Percentiles rank a stretch among this genome's conserved stretches.
phyloP scores from a whole-genome alignment of 2,329 filamentous ascomycete genomes.

The Epichloe festucae region DNA sequence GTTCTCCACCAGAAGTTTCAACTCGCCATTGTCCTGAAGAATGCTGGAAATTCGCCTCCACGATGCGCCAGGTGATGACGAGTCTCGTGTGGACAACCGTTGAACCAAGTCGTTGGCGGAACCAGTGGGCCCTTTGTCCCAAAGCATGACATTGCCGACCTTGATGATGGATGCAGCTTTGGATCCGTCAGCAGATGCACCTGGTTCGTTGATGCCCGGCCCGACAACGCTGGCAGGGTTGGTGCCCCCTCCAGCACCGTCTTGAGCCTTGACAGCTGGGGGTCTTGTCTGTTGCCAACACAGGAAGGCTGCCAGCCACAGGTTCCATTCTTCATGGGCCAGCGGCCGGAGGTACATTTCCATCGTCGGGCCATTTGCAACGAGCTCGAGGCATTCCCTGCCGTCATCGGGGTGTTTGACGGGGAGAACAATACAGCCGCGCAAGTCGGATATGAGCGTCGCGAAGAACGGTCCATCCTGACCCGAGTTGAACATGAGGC shows the following conservation, averaged over 20 bases:
- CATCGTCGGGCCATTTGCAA: conserved; percentile 38
- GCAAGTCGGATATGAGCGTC: conserved; percentile 57
- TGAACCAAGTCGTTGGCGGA: conserved; percentile 44
- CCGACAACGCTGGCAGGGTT: conserved; percentile 22
- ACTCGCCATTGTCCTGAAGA: conserved; percentile 84
- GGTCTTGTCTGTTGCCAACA: conserved; percentile 70
- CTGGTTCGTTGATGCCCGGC: conserved; percentile 31
- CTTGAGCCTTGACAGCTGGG: conserved; percentile 39
- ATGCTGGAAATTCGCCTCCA: conserved; percentile 91
- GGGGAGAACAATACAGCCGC: conserved; percentile 56
- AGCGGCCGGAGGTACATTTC: conserved; percentile 53
- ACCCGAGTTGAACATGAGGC: conserved; percentile 61
- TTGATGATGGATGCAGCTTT: conserved; percentile 68
- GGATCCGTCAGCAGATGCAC: conserved; percentile 18
- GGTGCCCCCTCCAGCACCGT: conserved; percentile 18
- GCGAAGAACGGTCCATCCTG: conserved; percentile 52
- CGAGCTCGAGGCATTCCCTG: conserved; percentile 40
- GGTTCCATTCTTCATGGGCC: conserved; percentile 53
- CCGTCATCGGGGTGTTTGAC: conserved; percentile 33
- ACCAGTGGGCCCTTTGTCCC: conserved; percentile 61
- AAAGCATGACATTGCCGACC: conserved; percentile 78
- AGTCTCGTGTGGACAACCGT: conserved; percentile 43
- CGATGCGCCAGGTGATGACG: conserved; percentile 40
- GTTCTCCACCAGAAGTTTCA: conserved; percentile 79
- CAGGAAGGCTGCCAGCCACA: conserved; percentile 68